Evolutionary conservation across 768 basidiomycete genomes (phyloP).

Genomic region (Amanita exitialis): DNA sequence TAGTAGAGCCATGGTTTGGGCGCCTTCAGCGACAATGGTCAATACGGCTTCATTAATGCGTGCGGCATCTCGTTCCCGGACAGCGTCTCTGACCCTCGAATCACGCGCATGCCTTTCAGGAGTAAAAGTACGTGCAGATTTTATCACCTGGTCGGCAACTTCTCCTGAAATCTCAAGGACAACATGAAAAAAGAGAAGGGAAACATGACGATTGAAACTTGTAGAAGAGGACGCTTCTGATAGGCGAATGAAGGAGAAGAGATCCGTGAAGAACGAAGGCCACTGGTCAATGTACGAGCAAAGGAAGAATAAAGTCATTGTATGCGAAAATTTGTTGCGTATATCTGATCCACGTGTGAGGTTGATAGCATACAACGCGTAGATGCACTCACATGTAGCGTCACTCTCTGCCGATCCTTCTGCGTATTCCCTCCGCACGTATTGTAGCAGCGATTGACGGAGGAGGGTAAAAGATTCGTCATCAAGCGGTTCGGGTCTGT

Average conservation of each 20-base stretch:
- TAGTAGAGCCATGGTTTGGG: conserved; percentile 43
- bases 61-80: conserved; percentile 83
- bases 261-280: conserved; percentile 75
- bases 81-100: conserved; percentile 76
- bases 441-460: conserved; percentile 69
- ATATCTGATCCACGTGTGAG: conserved; percentile 42
- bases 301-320: conserved; percentile 80
- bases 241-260: conserved; percentile 64
- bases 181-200: conserved; percentile 83
- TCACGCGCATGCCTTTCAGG: conserved; percentile 71
- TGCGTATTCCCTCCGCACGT: conserved; percentile 85
- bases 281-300: conserved; percentile 80
- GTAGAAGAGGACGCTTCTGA: conserved; percentile 44
- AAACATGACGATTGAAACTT: conserved; percentile 75
- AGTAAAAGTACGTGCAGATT: conserved; percentile 71
- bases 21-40: conserved; percentile 67
- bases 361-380: background rate
- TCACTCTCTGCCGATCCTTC: conserved; percentile 75
- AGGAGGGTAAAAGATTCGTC: conserved; percentile 60
- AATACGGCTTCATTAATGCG: conserved; percentile 82
- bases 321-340: conserved; percentile 93
- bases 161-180: conserved; percentile 94
- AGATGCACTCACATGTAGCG: conserved; percentile 58
- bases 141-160: conserved; percentile 92
- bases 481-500: conserved; percentile 58